These are phyloP conservation scores for Ceratocystis papillata DNA, from an alignment of 2,329 filamentous ascomycete species.

Conservation along the genomic window DNA sequence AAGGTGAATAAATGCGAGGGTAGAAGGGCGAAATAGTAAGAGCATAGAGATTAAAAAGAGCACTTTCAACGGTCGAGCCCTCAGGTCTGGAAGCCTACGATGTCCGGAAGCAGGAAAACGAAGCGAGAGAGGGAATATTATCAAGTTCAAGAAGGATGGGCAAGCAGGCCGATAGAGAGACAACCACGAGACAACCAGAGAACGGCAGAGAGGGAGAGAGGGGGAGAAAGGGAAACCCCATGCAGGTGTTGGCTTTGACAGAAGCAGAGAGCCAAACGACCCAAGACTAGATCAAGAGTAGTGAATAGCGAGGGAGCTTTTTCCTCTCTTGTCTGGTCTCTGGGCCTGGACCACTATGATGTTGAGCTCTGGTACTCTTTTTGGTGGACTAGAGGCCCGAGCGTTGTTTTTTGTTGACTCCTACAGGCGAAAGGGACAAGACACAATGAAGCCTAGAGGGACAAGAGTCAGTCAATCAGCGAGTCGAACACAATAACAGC, in stretches of 20 bases:
- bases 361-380: background rate
- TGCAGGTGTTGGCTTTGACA: background rate
- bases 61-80: background rate
- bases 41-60: background rate
- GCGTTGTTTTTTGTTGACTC: background rate
- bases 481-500: too few relatives aligned
- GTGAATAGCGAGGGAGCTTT: background rate
- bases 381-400: background rate
- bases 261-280: background rate
- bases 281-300: background rate
- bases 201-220: background rate
- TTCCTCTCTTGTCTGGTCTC: conserved; percentile 1
- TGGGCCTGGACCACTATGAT: background rate
- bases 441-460: background rate
- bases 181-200: background rate
- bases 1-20: background rate
- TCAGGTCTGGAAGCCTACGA: background rate
- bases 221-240: background rate
- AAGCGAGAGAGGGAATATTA: background rate
- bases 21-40: background rate
- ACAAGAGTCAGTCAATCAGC: background rate
- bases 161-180: background rate
- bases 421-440: background rate
- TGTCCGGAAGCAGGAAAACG: conserved; percentile 6
- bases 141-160: background rate